Base-by-base conservation (phyloP, 345 rosid species). In the Excoecaria agallocha region DNA sequence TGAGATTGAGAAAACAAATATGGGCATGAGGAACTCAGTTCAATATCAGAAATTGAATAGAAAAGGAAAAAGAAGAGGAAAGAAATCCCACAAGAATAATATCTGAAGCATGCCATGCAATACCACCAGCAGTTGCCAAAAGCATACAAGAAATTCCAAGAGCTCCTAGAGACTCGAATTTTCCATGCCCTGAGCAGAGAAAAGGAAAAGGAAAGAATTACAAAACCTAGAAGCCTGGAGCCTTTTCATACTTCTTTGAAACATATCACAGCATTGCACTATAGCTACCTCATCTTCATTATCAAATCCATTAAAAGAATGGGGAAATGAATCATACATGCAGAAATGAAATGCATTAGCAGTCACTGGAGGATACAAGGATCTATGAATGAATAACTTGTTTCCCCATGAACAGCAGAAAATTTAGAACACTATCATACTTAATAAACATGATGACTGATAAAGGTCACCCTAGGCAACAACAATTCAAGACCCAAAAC, bases 81-180 rank as follows among this genome's bases (percentile, higher is more conserved):
- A 74, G 74, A 55, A 66, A 68, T 60, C 82, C 70, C 89, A 94
- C 97, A 75, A 68, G 57, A 69, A 92, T 78, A 85, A 94, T 78
- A 51, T 92, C 83, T 12, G 84, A 43, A 74, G 98, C 90, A 89
- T 91, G 98, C 94, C 91, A 94, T 9, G 87, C 92, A 84, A 94
- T 87, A 79, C 97, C 95, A 59, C 91, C 88, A 74, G 95, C 89
- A 70, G 98, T 91, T 8, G 89, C 97, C 80, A 92, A 79, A 83
- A 92, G 97, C 97, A 94, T 91, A 85, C 82, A 84, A 70, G 98
- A 92, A 83, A 92, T 94, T 60, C 90, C 97, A 73, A 92, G 93
- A 45, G 98, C 95, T 80, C 97, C 98, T 10, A 92, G 85, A 64
- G 94, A 86, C 83, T 94, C 98, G 52, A 94, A 94, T 73, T 92